A percentile compares a stretch with the other conserved stretches of the same genome.
Evolutionary conservation across 352 stramenopile species (phyloP).

Genomic region (Pythium brassicae): DNA sequence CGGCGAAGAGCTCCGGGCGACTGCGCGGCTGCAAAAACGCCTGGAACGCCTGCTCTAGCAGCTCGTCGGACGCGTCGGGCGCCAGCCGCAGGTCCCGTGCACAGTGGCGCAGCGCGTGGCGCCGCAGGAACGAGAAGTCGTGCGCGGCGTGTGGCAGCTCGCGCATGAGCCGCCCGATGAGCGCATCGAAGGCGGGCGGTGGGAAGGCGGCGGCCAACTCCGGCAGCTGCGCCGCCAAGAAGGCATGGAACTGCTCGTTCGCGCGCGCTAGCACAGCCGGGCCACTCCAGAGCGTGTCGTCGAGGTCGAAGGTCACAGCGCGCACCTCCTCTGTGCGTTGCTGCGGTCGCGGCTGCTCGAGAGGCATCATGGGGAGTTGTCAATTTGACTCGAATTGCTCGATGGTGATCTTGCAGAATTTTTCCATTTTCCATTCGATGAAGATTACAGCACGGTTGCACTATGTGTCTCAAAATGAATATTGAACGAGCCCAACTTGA

Average conservation of each 20-base stretch:
- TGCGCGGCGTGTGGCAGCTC: slow-evolving; percentile 40
- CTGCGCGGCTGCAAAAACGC: slow-evolving; percentile 56
- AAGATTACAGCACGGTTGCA: too few relatives aligned
- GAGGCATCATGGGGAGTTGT: too few relatives aligned
- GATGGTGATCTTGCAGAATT: too few relatives aligned
- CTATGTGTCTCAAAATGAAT: too few relatives aligned
- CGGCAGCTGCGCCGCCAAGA: slow-evolving; percentile 28
- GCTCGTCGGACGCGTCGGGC: slow-evolving; percentile 7
- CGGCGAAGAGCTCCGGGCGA: slow-evolving; percentile 55
- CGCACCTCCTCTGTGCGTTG: slow-evolving; percentile 17
- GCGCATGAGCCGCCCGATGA: slow-evolving; percentile 37
- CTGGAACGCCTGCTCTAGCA: slow-evolving; percentile 49
- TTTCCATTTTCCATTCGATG: too few relatives aligned
- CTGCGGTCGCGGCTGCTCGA: too few relatives aligned
- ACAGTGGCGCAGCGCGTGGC: slow-evolving; percentile 50
- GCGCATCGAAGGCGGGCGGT: slow-evolving; percentile 30
- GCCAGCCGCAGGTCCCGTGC: slow-evolving; percentile 17
- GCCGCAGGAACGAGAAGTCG: slow-evolving; percentile 68
- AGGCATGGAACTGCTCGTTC: slow-evolving; percentile 42
- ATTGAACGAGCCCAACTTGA: too few relatives aligned
- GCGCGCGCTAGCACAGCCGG: slow-evolving; percentile 43
- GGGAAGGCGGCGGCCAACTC: slow-evolving; percentile 34
- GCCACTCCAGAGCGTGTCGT: slow-evolving; percentile 76
- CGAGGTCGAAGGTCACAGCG: slow-evolving; percentile 73
- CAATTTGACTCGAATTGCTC: too few relatives aligned